phyloP scores from a whole-genome alignment of 78 protist species.

The Ministeria vibrans region DNA sequence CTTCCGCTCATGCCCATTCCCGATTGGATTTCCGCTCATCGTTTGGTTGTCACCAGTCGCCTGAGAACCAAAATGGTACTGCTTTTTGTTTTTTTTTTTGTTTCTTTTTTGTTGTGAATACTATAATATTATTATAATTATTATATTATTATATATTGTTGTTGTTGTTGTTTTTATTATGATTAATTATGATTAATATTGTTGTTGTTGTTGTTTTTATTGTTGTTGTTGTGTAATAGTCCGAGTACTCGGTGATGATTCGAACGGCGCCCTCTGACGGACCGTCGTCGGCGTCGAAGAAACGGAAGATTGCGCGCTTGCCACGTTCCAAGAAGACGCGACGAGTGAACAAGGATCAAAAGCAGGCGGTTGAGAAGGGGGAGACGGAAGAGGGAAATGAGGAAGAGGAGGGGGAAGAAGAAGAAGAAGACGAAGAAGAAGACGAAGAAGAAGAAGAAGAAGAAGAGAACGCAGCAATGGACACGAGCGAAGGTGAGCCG shows the following conservation, averaged over 20 bases:
- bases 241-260: not conserved
- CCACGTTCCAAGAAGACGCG: not conserved
- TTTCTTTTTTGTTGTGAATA: no score
- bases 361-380: not conserved
- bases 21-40: not conserved
- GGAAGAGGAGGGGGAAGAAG: not conserved
- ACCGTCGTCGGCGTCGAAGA: not conserved
- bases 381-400: not conserved
- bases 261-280: not conserved
- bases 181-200: no score
- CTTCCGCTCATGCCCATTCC: not conserved
- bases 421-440: not conserved
- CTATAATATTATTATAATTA: no score
- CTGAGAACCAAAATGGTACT: not conserved
- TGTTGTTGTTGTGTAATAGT: not conserved
- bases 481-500: not conserved
- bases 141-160: no score
- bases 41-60: not conserved
- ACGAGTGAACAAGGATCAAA: not conserved
- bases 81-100: not conserved
- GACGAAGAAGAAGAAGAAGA: not conserved
- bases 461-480: not conserved
- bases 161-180: no score
- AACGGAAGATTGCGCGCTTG: not conserved
- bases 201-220: not conserved